Percentiles rank a stretch among this genome's conserved stretches.
phyloP scores from a whole-genome alignment of 1,284 basidiomycete genomes.

The Rugiboletus extremiorientalis region DNA sequence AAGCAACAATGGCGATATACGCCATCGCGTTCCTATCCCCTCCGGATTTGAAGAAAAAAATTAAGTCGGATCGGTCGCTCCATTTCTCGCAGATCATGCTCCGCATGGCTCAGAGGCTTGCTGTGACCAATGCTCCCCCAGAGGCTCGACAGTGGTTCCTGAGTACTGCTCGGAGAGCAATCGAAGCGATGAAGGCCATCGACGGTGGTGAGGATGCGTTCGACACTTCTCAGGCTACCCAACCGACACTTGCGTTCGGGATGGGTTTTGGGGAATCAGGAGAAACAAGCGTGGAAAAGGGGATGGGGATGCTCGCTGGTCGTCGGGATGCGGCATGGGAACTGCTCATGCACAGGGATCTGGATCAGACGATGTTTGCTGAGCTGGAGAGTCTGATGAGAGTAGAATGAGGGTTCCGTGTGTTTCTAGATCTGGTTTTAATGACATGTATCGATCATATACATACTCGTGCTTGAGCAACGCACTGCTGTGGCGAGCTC shows the following conservation, averaged over 20 bases:
- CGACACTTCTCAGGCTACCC: conserved; percentile 56
- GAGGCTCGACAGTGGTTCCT: conserved; percentile 57
- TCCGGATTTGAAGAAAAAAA: conserved; percentile 63
- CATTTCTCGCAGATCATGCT: conserved; percentile 65
- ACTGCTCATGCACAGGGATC: conserved; percentile 62
- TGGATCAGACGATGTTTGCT: conserved; percentile 68
- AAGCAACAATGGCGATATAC: conserved; percentile 79
- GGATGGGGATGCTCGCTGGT: conserved; percentile 75
- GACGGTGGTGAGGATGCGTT: conserved; percentile 79
- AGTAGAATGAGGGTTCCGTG: conserved; percentile 45
- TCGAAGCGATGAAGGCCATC: conserved; percentile 84
- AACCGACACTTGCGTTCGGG: conserved; percentile 64
- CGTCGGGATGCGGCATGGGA: conserved; percentile 69
- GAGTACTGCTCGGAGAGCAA: conserved; percentile 70
- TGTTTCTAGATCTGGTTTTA: conserved; percentile 4
- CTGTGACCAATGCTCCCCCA: conserved; percentile 42
- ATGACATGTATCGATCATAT: conserved; percentile 24
- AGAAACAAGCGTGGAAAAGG: conserved; percentile 61
- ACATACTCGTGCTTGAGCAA: conserved; percentile 9
- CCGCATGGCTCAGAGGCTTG: conserved; percentile 61
- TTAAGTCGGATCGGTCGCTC: conserved; percentile 61
- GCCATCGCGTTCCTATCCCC: conserved; percentile 85
- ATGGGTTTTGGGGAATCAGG: conserved; percentile 77
- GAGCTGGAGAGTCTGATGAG: conserved; percentile 76
- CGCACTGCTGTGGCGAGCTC: not conserved